phyloP scores from a whole-genome alignment of 164 flowering plant genomes.

The Magnolia sinica region DNA sequence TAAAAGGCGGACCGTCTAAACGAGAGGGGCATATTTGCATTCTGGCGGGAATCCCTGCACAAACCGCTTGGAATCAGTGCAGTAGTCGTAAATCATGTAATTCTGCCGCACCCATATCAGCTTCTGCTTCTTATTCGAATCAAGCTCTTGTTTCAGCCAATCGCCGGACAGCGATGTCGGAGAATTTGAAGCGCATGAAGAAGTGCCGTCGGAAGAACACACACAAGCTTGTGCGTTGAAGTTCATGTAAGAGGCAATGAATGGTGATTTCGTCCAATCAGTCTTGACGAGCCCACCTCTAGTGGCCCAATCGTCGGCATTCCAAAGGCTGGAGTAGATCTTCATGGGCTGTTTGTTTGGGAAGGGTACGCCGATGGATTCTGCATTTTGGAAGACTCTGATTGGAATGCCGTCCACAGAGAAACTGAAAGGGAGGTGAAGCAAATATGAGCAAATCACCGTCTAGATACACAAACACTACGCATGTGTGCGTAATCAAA shows the following conservation, averaged over 20 bases:
- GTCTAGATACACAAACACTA: too few species aligned
- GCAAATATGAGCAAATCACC: not conserved
- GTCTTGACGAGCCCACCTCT: slow-evolving; percentile 44
- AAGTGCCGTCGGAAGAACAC: not conserved
- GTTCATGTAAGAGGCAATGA: slow-evolving; percentile 1
- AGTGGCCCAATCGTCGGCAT: slow-evolving; percentile 52
- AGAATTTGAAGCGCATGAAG: not conserved
- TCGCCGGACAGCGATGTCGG: not conserved
- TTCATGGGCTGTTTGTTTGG: not conserved
- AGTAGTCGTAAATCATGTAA: slow-evolving; percentile 13
- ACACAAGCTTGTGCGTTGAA: not conserved
- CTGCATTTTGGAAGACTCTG: not conserved
- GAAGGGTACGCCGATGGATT: not conserved
- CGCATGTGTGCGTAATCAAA: too few species aligned
- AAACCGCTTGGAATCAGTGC: slow-evolving; percentile 14
- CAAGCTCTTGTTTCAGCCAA: not conserved
- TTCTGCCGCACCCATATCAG: slow-evolving; percentile 8
- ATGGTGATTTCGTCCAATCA: slow-evolving; percentile 29
- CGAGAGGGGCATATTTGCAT: slow-evolving; percentile 34
- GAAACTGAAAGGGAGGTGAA: not conserved
- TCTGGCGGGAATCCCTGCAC: slow-evolving; percentile 12
- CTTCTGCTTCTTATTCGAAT: not conserved
- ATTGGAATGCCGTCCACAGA: slow-evolving; percentile 1
- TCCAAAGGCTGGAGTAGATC: slow-evolving; percentile 42
- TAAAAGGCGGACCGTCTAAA: not conserved